Evolutionary conservation across 345 rosid species (phyloP).

Genomic region (Eucalyptus globulus): DNA sequence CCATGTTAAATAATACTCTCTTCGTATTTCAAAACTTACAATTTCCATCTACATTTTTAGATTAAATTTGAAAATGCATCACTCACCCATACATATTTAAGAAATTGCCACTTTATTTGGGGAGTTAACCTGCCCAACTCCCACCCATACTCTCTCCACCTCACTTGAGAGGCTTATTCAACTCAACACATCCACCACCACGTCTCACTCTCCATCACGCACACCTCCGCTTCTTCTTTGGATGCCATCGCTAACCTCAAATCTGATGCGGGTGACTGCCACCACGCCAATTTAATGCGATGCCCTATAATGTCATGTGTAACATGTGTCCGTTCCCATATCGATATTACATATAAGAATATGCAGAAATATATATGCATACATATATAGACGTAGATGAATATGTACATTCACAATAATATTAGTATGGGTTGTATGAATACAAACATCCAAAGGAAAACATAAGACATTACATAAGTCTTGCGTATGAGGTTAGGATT

Average conservation of each 20-base stretch:
- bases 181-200: background rate
- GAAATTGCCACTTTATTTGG: background rate
- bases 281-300: background rate
- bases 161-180: fast-evolving
- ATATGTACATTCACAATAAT: background rate
- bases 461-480: background rate
- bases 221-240: background rate
- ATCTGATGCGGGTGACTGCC: background rate
- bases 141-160: background rate
- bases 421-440: background rate
- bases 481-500: background rate
- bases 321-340: background rate
- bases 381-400: too few relatives aligned
- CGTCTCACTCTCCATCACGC: background rate
- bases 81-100: background rate
- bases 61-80: background rate
- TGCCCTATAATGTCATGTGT: background rate
- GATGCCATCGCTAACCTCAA: background rate
- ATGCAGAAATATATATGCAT: too few relatives aligned
- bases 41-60: too few relatives aligned
- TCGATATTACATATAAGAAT: too few relatives aligned
- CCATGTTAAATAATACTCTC: background rate
- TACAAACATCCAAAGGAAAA: background rate
- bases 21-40: background rate
- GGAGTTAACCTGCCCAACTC: background rate